These are phyloP conservation scores for Lepidium sativum DNA, from an alignment of 345 rosid genomes.

Conservation along the genomic window DNA sequence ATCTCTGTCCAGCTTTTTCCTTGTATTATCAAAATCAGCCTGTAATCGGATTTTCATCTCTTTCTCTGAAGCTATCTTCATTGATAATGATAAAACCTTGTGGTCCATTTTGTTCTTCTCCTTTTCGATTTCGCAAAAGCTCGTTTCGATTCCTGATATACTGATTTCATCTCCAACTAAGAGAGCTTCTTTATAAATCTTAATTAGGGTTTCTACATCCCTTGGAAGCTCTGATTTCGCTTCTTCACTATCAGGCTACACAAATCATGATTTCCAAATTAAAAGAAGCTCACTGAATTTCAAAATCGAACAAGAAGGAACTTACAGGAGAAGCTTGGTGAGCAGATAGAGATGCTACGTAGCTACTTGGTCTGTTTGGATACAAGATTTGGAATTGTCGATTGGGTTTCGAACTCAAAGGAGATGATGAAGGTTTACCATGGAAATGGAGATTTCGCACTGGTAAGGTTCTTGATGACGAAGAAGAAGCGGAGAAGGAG, in stretches of 20 bases:
- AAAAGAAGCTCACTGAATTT: neutral
- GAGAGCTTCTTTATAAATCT: slow-evolving; percentile 51
- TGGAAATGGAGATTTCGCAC: slow-evolving; percentile 17
- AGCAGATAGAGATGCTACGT: slow-evolving; percentile 22
- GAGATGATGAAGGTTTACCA: slow-evolving; percentile 16
- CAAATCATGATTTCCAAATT: neutral
- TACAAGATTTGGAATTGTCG: neutral
- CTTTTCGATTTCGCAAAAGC: slow-evolving; percentile 35
- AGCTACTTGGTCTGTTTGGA: slow-evolving; percentile 10
- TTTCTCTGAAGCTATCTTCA: slow-evolving; percentile 56
- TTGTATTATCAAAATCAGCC: slow-evolving; percentile 84
- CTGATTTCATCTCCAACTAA: slow-evolving; percentile 40
- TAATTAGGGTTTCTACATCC: slow-evolving; percentile 34
- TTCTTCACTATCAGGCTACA: slow-evolving; percentile 30
- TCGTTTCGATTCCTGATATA: slow-evolving; percentile 40
- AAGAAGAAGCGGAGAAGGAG: slow-evolving; percentile 17
- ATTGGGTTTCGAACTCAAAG: slow-evolving; percentile 11
- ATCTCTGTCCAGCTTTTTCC: slow-evolving; percentile 71
- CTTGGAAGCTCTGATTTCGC: slow-evolving; percentile 3
- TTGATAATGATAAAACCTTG: slow-evolving; percentile 48
- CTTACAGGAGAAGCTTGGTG: slow-evolving; percentile 36
- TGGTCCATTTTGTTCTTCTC: slow-evolving; percentile 35
- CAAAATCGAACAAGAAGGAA: neutral
- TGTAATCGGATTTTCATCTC: slow-evolving; percentile 53
- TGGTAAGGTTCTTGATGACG: slow-evolving; percentile 17